These are phyloP conservation scores for Pterula multifida DNA, from an alignment of 1,284 basidiomycete genomes.

Conservation along the genomic window DNA sequence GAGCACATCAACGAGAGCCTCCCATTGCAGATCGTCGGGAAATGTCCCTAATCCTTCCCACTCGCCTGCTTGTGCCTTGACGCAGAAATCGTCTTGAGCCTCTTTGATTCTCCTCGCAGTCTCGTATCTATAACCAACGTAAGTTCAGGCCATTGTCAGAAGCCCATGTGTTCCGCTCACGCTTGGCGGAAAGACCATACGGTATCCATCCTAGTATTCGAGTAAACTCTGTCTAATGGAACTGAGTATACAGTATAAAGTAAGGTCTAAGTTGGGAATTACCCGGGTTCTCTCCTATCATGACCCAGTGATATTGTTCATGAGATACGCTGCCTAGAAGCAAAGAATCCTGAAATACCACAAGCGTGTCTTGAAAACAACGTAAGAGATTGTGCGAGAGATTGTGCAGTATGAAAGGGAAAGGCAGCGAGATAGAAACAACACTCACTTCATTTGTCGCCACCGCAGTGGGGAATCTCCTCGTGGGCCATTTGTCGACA, in stretches of 20 bases:
- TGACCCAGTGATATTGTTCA: background rate
- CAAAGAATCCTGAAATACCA: slow-evolving; percentile 16
- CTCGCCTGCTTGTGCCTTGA: slow-evolving; percentile 34
- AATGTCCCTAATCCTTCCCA: slow-evolving; percentile 52
- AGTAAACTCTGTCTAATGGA: slow-evolving; percentile 16
- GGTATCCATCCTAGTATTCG: slow-evolving; percentile 32
- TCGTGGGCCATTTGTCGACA: slow-evolving; percentile 19
- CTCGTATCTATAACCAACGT: slow-evolving; percentile 33
- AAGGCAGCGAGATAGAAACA: background rate
- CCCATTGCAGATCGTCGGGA: slow-evolving; percentile 72
- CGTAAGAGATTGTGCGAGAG: slow-evolving; percentile 3
- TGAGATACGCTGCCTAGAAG: background rate
- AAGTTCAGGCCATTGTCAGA: background rate
- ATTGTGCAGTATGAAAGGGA: background rate
- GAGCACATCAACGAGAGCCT: slow-evolving; percentile 72
- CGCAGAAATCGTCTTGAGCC: slow-evolving; percentile 63
- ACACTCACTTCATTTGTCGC: slow-evolving; percentile 32
- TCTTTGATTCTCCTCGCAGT: slow-evolving; percentile 58
- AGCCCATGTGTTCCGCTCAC: slow-evolving; percentile 13
- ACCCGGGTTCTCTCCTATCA: slow-evolving; percentile 11
- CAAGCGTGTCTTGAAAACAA: slow-evolving; percentile 27
- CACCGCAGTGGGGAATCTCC: slow-evolving; percentile 20
- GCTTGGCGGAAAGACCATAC: slow-evolving; percentile 43
- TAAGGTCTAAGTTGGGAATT: slow-evolving; percentile 2
- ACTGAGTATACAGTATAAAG: slow-evolving; percentile 7